Percentiles rank a stretch among this genome's conserved stretches.
These are phyloP conservation scores for Epichloe sibirici DNA, from an alignment of 2,329 filamentous ascomycete species.

Conservation along the genomic window DNA sequence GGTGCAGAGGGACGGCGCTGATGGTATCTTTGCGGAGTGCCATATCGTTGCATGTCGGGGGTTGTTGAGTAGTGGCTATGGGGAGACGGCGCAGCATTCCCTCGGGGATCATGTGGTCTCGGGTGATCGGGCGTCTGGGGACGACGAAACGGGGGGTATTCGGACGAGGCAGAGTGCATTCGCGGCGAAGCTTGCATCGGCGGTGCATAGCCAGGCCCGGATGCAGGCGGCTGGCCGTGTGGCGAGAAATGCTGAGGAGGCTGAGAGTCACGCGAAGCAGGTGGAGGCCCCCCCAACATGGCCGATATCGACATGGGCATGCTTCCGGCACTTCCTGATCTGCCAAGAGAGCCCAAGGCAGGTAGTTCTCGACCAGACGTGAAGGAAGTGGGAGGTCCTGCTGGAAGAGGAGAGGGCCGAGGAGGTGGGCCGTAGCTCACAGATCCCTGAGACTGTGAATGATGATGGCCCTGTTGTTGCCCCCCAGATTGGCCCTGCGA, in stretches of 20 bases:
- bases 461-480: conserved; percentile 17
- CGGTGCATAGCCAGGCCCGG: conserved; percentile 34
- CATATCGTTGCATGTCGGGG: conserved; percentile 45
- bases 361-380: conserved; percentile 39
- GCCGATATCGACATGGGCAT: conserved; percentile 51
- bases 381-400: conserved; percentile 33
- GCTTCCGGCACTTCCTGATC: conserved; percentile 31
- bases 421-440: conserved; percentile 33
- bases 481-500: conserved; percentile 14
- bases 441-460: conserved; percentile 20
- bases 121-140: conserved; percentile 64
- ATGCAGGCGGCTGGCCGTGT: conserved; percentile 26
- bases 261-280: conserved; percentile 29
- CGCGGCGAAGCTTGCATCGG: conserved; percentile 43
- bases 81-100: conserved; percentile 34
- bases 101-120: conserved; percentile 39
- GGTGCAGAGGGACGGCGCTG: conserved; percentile 36
- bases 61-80: conserved; percentile 43
- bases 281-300: conserved; percentile 42
- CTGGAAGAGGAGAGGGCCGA: conserved; percentile 28
- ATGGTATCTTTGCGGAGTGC: conserved; percentile 45
- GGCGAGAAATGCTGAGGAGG: conserved; percentile 28
- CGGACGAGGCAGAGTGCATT: conserved; percentile 41
- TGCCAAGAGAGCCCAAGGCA: conserved; percentile 35
- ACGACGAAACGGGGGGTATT: conserved; percentile 51